Evolutionary conservation across 441 rosid species (phyloP).

Genomic region (Bruguiera hainesii): DNA sequence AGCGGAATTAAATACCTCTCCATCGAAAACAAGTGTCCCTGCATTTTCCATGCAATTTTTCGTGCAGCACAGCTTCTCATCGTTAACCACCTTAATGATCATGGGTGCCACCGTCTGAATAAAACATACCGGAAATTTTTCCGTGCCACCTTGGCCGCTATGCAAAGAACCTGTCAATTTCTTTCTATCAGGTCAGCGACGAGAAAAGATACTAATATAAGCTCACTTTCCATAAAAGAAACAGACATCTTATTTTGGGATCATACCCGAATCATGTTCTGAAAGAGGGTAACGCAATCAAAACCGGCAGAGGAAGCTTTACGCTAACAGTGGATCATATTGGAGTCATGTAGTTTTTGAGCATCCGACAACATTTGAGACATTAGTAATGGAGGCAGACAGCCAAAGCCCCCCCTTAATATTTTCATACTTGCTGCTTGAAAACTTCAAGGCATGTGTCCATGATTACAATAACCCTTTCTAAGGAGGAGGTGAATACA

Average conservation of each 20-base stretch:
- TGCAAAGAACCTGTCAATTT: neutral
- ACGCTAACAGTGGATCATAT: constrained; percentile 13
- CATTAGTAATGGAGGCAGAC: constrained; percentile 12
- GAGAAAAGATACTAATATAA: constrained; percentile 13
- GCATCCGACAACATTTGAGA: constrained; percentile 21
- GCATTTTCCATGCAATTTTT: too few species aligned
- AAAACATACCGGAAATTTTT: too few species aligned
- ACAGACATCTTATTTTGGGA: constrained; percentile 8
- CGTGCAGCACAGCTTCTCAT: too few species aligned
- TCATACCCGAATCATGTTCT: constrained; percentile 18
- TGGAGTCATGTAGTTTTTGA: constrained; percentile 23
- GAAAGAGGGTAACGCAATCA: constrained; percentile 17
- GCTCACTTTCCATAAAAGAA: constrained; percentile 13
- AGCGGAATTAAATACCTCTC: too few species aligned
- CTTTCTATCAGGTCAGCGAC: neutral
- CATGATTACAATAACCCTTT: constrained; percentile 77
- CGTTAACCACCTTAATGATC: too few species aligned
- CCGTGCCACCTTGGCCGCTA: too few species aligned
- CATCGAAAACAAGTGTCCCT: too few species aligned
- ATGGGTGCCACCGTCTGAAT: too few species aligned
- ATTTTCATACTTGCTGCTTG: constrained; percentile 33
- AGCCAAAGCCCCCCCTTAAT: neutral
- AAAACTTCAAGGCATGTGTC: constrained; percentile 97
- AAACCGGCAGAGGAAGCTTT: constrained; percentile 19
- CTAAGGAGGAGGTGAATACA: constrained; percentile 59